Base-by-base conservation (phyloP, 129 eudicot species). In the Chrysanthemum lavandulifolium region DNA sequence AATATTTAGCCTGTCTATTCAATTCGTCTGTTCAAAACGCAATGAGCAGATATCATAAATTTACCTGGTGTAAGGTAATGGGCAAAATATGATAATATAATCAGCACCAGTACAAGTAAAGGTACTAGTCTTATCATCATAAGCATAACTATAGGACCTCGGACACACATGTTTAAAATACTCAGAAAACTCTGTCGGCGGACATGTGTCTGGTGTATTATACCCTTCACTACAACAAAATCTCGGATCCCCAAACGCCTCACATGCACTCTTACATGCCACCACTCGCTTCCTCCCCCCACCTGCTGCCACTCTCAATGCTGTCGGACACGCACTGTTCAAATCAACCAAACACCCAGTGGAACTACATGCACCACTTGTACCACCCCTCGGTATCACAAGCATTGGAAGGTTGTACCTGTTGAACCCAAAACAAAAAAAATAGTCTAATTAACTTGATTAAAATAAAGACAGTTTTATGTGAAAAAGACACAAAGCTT, bases 201-300 rank as follows among this genome's bases (percentile, higher is more conserved):
- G 81, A 70, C 97, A 92, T 11, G 91, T 89, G 10, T 89, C 91
- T 23, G 96, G 97, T 71, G 97, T 86, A 54, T 73, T 85, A 57
- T 73, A 82, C 65, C 58, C 93, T 77, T 83, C 96, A 62, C 92
- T 88, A 62, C 97, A 92, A 48, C 97, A 92, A 68, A 54, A 92
- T 81, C 78, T 51, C 13, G 97, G 97, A 64, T 84, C 90, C 13
- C 90, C 88, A 73, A 86, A 92, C 67, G 96, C 94, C 84, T 86
- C 97, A 65, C 97, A 89, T 76, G 97, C 97, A 83, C 97, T 91
- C 87, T 76, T 90, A 72, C 97, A 90, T 53, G 97, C 97, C 58
- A 90, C 89, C 53, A 86, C 79, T 54, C 78, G 64, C 62, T 78
- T 36, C 25, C 86, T 80, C 21, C 79, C 79, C 19, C 19, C 86